Evolutionary conservation across 805 yeast genomes (phyloP).

Genomic region (Metschnikowia reukaufii): DNA sequence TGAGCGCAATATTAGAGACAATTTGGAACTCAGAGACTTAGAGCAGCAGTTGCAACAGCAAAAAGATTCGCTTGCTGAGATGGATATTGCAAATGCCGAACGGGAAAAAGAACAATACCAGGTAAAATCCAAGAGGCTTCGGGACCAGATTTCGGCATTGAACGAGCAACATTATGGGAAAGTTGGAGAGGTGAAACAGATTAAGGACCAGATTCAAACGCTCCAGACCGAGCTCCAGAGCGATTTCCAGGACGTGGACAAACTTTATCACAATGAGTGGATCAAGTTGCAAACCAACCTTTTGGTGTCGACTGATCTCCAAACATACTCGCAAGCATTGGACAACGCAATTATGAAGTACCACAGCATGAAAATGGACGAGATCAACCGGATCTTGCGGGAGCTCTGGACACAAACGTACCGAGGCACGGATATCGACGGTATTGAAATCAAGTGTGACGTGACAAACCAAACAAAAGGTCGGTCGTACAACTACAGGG

Average conservation of each 20-base stretch:
- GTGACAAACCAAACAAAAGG: constrained; percentile 50
- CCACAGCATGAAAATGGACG: constrained; percentile 89
- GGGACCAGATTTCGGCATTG: constrained; percentile 50
- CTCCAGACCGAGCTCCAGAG: constrained; percentile 59
- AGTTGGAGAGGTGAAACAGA: constrained; percentile 81
- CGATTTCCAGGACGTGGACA: constrained; percentile 70
- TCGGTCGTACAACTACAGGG: constrained; percentile 85
- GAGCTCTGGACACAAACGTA: constrained; percentile 94
- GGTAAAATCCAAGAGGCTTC: constrained; percentile 50
- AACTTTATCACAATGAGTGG: constrained; percentile 65
- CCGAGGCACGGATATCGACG: constrained; percentile 92
- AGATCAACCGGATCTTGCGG: constrained; percentile 81
- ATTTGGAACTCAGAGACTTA: constrained; percentile 55
- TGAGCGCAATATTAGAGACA: constrained; percentile 63
- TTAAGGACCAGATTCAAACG: constrained; percentile 65
- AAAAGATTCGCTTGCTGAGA: constrained; percentile 38
- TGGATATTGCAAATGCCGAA: constrained; percentile 61
- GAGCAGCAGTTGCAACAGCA: constrained; percentile 37
- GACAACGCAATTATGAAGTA: constrained; percentile 93
- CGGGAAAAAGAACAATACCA: constrained; percentile 61
- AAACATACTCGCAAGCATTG: constrained; percentile 76
- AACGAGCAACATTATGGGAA: constrained; percentile 71
- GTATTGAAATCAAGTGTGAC: constrained; percentile 83
- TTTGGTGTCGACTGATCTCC: constrained; percentile 77
- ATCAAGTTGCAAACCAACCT: constrained; percentile 73